Base-by-base conservation (phyloP, 805 yeast species). In the Suhomyces xylopsoci region DNA sequence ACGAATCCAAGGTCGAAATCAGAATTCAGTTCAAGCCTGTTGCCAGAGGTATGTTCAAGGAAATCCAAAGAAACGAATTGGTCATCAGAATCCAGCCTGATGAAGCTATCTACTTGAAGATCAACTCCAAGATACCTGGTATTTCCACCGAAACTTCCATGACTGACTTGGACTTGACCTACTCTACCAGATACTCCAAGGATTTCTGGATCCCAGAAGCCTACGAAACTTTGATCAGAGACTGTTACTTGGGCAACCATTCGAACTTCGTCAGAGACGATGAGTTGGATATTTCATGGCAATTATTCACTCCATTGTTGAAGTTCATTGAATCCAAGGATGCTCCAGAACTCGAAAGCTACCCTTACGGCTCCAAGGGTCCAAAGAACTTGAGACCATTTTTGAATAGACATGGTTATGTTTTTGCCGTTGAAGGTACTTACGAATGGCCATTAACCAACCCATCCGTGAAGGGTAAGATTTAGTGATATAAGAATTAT, bases 241-340 rank as follows among this genome's bases (percentile, higher is more conserved):
- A 94, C 71, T 88, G 93, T 57, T 73, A 87, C 66, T 81, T 83
- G 60, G 98, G 96, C 52, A 96, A 92, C 72, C 99, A 94, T 74
- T 88, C 98, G 49, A 93, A 93, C 77, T 94, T 94, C 68, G 98
- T 94, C 32, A 87, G 99, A 76, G 97, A 93, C 68, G 99, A 94
- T 69, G 99, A 94, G 77, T 81, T 94, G 66, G 97, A 92, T 52
- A 84, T 87, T 54, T 87, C 96, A 55, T 94, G 99, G 99, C 80
- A 80, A 61, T 76, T 94, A 54, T 94, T 93, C 78, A 94, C 98
- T 17, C 98, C 98, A 15, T 77, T 94, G 60, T 81, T 94, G 66
- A 77, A 94, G 56, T 79, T 81, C 69, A 77, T 94, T 53, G 98
- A 93, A 73, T 79, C 85, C 46, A 78, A 81, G 47, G 72, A 83